Evolutionary conservation across 257 asterid species (phyloP).

Genomic region (Fraxinus anomala): DNA sequence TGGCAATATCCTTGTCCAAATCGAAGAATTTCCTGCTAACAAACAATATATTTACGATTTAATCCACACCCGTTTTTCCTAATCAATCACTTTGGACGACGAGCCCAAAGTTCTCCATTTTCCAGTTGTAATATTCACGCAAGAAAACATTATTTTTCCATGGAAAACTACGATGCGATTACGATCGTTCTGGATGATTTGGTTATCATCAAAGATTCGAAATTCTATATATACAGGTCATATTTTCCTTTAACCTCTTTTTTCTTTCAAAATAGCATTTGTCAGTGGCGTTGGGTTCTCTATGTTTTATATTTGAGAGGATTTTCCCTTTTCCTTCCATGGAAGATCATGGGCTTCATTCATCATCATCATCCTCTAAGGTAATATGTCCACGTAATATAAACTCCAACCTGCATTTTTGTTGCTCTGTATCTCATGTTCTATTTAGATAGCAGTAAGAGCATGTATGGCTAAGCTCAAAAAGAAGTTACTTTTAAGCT

Average conservation of each 20-base stretch:
- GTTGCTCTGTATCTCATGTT: not conserved
- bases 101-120: conserved; percentile 34
- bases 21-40: conserved; percentile 20
- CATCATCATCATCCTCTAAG: conserved; percentile 29
- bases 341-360: conserved; percentile 34
- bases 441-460: no score
- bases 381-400: conserved; percentile 19
- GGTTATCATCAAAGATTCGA: conserved; percentile 2
- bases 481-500: no score
- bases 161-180: conserved; percentile 25
- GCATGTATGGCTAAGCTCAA: no score
- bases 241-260: conserved; percentile 6
- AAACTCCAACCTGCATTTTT: not conserved
- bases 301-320: conserved; percentile 6
- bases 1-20: conserved; percentile 3
- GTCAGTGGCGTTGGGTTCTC: conserved; percentile 15
- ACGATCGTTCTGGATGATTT: conserved; percentile 34
- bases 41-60: not conserved
- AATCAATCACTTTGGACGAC: conserved; percentile 37
- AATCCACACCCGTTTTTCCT: not conserved
- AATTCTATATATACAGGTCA: conserved; percentile 7
- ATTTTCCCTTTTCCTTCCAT: conserved; percentile 19
- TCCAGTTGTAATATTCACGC: conserved; percentile 28
- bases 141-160: conserved; percentile 1
- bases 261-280: conserved; percentile 26